phyloP scores from a whole-genome alignment of 2,329 filamentous ascomycete genomes.

The Clarireedia sp. region DNA sequence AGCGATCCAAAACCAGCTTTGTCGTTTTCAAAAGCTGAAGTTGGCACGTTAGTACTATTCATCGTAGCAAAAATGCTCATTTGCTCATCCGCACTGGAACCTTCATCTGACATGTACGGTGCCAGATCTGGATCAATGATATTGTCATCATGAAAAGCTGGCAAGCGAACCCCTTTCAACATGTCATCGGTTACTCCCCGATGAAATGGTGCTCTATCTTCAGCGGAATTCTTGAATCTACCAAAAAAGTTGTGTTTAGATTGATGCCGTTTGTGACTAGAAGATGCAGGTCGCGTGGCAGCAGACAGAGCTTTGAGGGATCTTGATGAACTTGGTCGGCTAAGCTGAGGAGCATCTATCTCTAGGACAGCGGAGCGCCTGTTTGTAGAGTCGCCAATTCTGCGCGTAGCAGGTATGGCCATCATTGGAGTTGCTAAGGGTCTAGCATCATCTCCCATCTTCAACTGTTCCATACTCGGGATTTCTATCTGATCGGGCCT shows the following conservation, averaged over 20 bases:
- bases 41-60: slow-evolving; percentile 56
- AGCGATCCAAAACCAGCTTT: slow-evolving; percentile 62
- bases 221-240: slow-evolving; percentile 61
- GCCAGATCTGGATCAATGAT: slow-evolving; percentile 96
- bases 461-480: slow-evolving; percentile 28
- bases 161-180: slow-evolving; percentile 57
- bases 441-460: slow-evolving; percentile 35
- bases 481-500: slow-evolving; percentile 35
- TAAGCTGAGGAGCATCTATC: slow-evolving; percentile 75
- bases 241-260: slow-evolving; percentile 80
- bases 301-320: slow-evolving; percentile 69
- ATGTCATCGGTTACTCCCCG: slow-evolving; percentile 63
- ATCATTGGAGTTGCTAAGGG: slow-evolving; percentile 62
- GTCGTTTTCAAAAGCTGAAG: slow-evolving; percentile 65
- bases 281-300: slow-evolving; percentile 65
- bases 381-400: slow-evolving; percentile 67
- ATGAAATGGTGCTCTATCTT: slow-evolving; percentile 84
- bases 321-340: slow-evolving; percentile 86
- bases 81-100: slow-evolving; percentile 87
- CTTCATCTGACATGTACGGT: slow-evolving; percentile 89
- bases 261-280: slow-evolving; percentile 75
- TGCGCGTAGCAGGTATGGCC: slow-evolving; percentile 58
- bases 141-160: slow-evolving; percentile 96
- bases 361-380: slow-evolving; percentile 84
- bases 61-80: slow-evolving; percentile 75